A percentile compares a stretch with the other conserved stretches of the same genome.
phyloP scores from a whole-genome alignment of 169 alveolate species.

The Eimeria brunetti region DNA sequence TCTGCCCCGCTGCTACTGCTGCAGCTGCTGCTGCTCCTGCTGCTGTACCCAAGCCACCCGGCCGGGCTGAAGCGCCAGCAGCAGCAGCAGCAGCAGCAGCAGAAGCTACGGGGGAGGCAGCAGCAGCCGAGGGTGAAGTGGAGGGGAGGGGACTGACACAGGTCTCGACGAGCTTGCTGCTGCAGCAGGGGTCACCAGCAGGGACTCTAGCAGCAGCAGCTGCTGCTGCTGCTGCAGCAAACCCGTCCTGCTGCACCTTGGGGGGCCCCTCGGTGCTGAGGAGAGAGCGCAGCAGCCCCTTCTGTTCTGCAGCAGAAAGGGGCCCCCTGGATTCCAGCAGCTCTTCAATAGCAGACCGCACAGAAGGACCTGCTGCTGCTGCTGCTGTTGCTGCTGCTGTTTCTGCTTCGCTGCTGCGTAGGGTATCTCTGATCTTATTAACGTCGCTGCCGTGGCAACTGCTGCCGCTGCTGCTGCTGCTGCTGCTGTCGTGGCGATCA shows the following conservation, averaged over 20 bases:
- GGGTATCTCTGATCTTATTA: background rate
- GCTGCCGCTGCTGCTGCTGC: constrained; percentile 59
- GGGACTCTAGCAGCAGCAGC: constrained; percentile 16
- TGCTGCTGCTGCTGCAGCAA: constrained; percentile 29
- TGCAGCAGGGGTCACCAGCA: background rate
- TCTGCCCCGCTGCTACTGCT: background rate
- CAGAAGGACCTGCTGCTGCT: constrained; percentile 15
- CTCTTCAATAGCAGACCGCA: constrained; percentile 26
- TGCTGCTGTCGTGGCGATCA: constrained; percentile 25
- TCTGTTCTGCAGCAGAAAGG: constrained; percentile 3
- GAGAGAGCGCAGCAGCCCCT: constrained; percentile 21
- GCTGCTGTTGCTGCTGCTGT: constrained; percentile 28
- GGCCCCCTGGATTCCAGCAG: constrained; percentile 30
- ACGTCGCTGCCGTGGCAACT: background rate
- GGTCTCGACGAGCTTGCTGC: background rate
- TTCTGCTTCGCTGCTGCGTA: background rate
- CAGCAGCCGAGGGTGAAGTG: background rate
- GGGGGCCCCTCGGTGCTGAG: constrained; percentile 10
- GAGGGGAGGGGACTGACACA: constrained; percentile 16
- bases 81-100: constrained; percentile 38
- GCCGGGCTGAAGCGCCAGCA: background rate
- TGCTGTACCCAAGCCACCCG: background rate
- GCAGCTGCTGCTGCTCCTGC: constrained; percentile 7
- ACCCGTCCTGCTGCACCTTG: background rate
- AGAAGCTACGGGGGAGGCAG: background rate